Percentiles rank a stretch among this genome's conserved stretches.
Conservation (phyloP, 2,329 filamentous ascomycete genomes). For the Neodidymelliopsis sp. region DNA sequence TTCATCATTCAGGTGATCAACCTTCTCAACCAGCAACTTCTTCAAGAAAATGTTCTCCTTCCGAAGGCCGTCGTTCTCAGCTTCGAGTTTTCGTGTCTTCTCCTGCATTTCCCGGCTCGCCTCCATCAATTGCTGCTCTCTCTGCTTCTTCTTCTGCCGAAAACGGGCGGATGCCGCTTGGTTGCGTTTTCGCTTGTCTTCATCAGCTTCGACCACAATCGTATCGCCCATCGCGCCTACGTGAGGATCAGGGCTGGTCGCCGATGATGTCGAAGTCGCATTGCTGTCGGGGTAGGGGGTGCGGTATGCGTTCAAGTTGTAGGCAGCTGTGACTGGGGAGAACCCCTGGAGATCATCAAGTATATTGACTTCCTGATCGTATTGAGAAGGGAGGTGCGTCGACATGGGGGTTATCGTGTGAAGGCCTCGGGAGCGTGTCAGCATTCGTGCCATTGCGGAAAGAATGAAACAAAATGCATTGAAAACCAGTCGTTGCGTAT, state of each 20-base stretch:
- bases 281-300: conserved; percentile 46
- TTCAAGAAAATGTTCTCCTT: conserved; percentile 54
- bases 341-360: conserved; percentile 43
- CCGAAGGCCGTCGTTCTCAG: conserved; percentile 44
- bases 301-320: conserved; percentile 35
- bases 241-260: conserved; percentile 32
- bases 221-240: conserved; percentile 29
- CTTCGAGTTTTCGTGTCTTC: conserved; percentile 76
- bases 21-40: conserved; percentile 48
- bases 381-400: conserved; percentile 32
- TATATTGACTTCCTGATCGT: conserved; percentile 34
- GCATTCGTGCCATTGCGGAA: conserved; percentile 22
- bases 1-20: conserved; percentile 49
- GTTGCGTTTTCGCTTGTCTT: conserved; percentile 89
- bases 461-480: conserved; percentile 9
- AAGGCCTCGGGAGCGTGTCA: conserved; percentile 39
- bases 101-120: conserved; percentile 74
- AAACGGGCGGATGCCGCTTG: conserved; percentile 89
- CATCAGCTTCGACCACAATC: conserved; percentile 66
- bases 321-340: conserved; percentile 36
- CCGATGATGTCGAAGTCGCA: conserved; percentile 37
- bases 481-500: conserved; percentile 1
- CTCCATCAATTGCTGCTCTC: conserved; percentile 75
- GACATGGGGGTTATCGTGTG: conserved; percentile 42
- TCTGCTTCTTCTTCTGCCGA: conserved; percentile 95